A percentile compares a stretch with the other conserved stretches of the same genome.
Conservation (phyloP, 225 moss, liverwort and hornwort genomes). For the Sphagnum tenellum region DNA sequence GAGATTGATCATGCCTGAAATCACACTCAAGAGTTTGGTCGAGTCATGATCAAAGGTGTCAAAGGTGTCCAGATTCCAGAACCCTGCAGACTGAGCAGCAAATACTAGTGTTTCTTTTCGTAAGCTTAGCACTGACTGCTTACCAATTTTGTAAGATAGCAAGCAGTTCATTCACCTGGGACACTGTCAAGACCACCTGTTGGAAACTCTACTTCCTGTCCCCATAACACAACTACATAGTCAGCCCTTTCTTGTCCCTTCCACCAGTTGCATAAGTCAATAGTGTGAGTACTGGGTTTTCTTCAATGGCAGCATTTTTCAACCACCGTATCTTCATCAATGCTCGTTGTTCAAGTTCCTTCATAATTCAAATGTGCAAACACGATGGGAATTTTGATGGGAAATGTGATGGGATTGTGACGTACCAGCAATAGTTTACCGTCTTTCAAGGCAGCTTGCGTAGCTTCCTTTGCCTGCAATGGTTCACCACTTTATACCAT, state of each 20-base stretch:
- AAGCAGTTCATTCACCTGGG: conserved; percentile 82
- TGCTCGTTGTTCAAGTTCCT: background rate
- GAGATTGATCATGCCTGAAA: background rate
- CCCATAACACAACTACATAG: conserved; percentile 18
- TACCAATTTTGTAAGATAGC: conserved; percentile 31
- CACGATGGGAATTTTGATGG: background rate
- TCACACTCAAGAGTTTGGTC: background rate
- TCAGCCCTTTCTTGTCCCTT: conserved; percentile 4
- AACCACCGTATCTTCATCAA: background rate
- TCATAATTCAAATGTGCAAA: background rate
- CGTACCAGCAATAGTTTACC: conserved; percentile 74
- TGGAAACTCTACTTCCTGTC: conserved; percentile 98
- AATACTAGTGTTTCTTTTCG: background rate
- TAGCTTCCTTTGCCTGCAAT: conserved; percentile 48
- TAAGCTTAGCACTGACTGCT: conserved; percentile 26
- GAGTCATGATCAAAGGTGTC: background rate
- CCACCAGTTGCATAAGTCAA: conserved; percentile 1
- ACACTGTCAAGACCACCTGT: conserved; percentile 87
- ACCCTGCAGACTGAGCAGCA: background rate
- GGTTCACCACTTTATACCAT: too few species aligned
- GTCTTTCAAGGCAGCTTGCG: conserved; percentile 68
- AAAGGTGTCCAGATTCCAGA: too few species aligned
- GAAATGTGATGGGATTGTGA: conserved; percentile 5
- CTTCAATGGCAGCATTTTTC: background rate
- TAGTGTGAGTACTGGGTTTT: background rate